phyloP scores from a whole-genome alignment of 306 rosid species.

The Lathyrus oleraceus region DNA sequence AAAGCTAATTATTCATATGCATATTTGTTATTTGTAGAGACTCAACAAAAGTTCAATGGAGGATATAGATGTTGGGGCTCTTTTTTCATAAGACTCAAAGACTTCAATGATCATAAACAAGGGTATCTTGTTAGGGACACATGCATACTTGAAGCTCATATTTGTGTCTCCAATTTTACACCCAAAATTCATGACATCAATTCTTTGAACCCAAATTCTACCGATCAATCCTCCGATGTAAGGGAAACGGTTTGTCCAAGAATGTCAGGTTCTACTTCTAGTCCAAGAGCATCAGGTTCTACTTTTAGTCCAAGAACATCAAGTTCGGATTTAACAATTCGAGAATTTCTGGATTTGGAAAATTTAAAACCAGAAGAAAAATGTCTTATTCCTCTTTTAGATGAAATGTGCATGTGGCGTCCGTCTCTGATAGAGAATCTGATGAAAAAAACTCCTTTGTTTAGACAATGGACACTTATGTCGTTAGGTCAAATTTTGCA shows the following conservation, averaged over 20 bases:
- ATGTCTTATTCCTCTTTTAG: conserved; percentile 39
- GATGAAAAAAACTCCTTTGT: conserved; percentile 6
- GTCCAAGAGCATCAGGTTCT: conserved; percentile 22
- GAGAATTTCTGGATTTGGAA: conserved; percentile 32
- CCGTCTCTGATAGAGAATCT: conserved; percentile 37
- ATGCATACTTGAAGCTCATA: conserved; percentile 78
- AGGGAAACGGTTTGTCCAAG: conserved; percentile 18
- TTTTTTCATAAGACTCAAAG: conserved; percentile 65
- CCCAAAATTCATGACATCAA: conserved; percentile 21
- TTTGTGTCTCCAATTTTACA: conserved; percentile 46
- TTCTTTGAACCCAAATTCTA: background rate
- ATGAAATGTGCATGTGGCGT: conserved; percentile 41
- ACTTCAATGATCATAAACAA: conserved; percentile 58
- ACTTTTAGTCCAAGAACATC: conserved; percentile 25
- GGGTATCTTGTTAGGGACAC: conserved; percentile 78
- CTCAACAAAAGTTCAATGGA: conserved; percentile 85
- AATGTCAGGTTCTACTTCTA: conserved; percentile 30
- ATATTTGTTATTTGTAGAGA: conserved; percentile 42
- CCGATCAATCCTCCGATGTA: conserved; percentile 21
- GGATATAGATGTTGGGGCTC: conserved; percentile 91
- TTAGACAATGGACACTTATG: conserved; percentile 43
- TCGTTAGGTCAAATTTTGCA: conserved; percentile 41
- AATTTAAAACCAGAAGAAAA: conserved; percentile 23
- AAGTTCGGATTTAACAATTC: conserved; percentile 26
- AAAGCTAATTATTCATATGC: background rate